Percentiles rank a stretch among this genome's conserved stretches.
Evolutionary conservation across 176 grass and related monocot genomes (phyloP).

Genomic region (Cocos nucifera): DNA sequence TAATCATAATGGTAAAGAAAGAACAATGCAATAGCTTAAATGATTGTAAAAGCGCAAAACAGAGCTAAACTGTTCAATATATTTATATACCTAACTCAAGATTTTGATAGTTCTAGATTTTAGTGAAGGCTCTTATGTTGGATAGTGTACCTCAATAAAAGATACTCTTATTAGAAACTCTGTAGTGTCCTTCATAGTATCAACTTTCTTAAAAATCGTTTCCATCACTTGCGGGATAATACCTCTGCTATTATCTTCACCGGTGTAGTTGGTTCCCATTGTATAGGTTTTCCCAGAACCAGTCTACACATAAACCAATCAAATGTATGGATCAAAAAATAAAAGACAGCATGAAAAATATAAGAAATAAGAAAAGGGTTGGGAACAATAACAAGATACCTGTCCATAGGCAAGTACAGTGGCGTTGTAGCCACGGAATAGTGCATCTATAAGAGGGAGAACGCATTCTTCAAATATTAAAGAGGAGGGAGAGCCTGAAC

Average conservation of each 20-base stretch:
- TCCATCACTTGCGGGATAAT: constrained; percentile 98
- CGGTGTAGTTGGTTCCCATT: constrained; percentile 85
- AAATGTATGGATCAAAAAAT: constrained; percentile 15
- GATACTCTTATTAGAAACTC: constrained; percentile 89
- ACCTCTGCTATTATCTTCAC: constrained; percentile 50
- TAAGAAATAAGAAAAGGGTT: constrained; percentile 10
- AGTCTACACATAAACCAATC: constrained; percentile 28
- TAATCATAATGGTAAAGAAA: too few relatives aligned
- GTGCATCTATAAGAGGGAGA: constrained; percentile 52
- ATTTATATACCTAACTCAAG: too few relatives aligned
- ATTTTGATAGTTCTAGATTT: too few relatives aligned
- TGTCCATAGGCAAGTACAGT: constrained; percentile 95
- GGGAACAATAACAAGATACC: constrained; percentile 18
- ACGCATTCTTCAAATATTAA: constrained; percentile 71
- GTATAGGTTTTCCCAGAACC: constrained; percentile 97
- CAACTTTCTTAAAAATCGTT: constrained; percentile 73
- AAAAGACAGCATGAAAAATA: constrained; percentile 11
- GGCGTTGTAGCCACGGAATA: constrained; percentile 85
- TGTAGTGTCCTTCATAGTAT: constrained; percentile 33
- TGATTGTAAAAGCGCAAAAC: background rate
- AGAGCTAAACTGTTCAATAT: background rate
- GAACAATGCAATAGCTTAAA: too few relatives aligned
- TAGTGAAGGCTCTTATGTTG: background rate
- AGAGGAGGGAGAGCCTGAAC: constrained; percentile 36
- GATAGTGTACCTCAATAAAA: constrained; percentile 75